Percentiles rank a stretch among this genome's conserved stretches.
Evolutionary conservation across 2,329 filamentous ascomycete genomes (phyloP).

Genomic region (Tympanopsis confertula): DNA sequence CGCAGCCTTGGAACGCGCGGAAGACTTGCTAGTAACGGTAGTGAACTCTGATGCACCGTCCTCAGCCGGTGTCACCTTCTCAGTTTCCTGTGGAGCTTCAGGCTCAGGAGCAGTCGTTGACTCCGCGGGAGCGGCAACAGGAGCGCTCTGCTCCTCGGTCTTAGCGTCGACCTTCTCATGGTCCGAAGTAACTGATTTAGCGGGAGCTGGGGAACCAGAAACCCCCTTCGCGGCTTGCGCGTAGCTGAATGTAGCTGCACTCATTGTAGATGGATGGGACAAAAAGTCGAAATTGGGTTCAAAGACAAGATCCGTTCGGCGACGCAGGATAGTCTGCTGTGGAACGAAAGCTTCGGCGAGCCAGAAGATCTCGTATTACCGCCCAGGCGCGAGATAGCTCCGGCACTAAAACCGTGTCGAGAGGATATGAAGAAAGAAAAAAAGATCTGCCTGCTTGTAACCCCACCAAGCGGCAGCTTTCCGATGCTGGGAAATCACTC

Average conservation of each 20-base stretch:
- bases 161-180: slow-evolving; percentile 17
- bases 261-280: neutral
- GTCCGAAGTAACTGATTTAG: slow-evolving; percentile 14
- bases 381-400: too few species aligned
- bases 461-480: neutral
- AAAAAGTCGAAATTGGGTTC: neutral
- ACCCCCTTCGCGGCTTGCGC: slow-evolving; percentile 88
- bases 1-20: slow-evolving; percentile 9
- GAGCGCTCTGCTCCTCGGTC: slow-evolving; percentile 5
- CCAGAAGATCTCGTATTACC: too few species aligned
- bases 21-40: slow-evolving; percentile 8
- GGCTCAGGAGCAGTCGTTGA: slow-evolving; percentile 26
- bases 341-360: too few species aligned
- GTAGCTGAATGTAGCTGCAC: slow-evolving; percentile 67
- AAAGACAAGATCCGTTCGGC: too few species aligned
- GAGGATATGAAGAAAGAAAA: neutral
- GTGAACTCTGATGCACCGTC: slow-evolving; percentile 21
- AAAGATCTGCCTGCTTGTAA: neutral
- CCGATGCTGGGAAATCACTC: slow-evolving; percentile 1
- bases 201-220: slow-evolving; percentile 30
- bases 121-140: slow-evolving; percentile 9
- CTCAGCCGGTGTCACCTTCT: slow-evolving; percentile 17
- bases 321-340: too few species aligned
- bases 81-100: slow-evolving; percentile 8
- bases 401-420: too few species aligned